These are phyloP conservation scores for Butyriboletus appendiculatus DNA, from an alignment of 1,284 basidiomycete genomes.

Conservation along the genomic window DNA sequence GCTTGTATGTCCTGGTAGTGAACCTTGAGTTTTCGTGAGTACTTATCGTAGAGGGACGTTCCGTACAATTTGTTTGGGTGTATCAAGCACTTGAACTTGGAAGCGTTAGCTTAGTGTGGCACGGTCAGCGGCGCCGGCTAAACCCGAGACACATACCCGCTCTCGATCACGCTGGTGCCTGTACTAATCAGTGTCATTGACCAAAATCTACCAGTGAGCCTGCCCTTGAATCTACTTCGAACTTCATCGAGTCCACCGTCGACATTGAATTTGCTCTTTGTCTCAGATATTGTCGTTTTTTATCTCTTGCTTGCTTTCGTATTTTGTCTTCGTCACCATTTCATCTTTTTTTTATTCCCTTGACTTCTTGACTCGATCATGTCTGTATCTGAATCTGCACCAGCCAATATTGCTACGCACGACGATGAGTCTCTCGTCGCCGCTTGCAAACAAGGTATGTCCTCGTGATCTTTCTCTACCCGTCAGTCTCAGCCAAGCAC, in stretches of 20 bases:
- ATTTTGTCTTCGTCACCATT: background rate
- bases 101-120: too few species aligned
- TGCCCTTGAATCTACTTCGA: background rate
- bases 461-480: background rate
- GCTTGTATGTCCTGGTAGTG: background rate
- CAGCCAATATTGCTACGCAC: background rate
- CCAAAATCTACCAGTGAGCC: background rate
- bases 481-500: background rate
- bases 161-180: too few species aligned
- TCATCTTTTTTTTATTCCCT: background rate
- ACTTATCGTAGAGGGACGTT: too few species aligned
- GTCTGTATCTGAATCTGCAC: constrained; percentile 20
- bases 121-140: background rate
- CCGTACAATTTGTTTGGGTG: too few species aligned
- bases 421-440: constrained; percentile 20
- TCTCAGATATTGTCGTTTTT: background rate
- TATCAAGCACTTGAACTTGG: too few species aligned
- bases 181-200: background rate
- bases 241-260: background rate
- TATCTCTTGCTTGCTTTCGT: background rate
- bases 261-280: background rate
- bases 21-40: too few species aligned
- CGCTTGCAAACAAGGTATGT: constrained; percentile 30
- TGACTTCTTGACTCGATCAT: constrained; percentile 14
- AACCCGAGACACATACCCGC: background rate